phyloP scores from a whole-genome alignment of 208 protist species.

The Vickermania spadyakhi region DNA sequence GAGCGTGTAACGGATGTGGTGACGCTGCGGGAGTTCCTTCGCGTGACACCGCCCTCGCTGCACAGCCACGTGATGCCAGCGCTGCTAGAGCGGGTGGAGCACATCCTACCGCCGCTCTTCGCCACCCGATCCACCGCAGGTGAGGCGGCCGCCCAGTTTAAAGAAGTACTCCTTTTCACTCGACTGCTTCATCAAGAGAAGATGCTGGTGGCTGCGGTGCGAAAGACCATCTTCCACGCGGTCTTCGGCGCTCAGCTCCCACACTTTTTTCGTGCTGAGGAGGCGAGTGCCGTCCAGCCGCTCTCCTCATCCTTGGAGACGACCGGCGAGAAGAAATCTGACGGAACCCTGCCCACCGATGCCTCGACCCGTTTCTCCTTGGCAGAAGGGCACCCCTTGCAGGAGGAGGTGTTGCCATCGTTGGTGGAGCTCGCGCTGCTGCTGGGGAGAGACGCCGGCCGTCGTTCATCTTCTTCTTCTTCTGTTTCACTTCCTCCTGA shows the following conservation, averaged over 20 bases:
- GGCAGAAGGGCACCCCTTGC: not conserved
- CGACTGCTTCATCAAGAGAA: not conserved
- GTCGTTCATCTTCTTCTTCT: too few relatives aligned
- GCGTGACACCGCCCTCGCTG: slow-evolving; percentile 35
- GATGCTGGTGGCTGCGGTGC: not conserved
- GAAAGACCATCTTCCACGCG: not conserved
- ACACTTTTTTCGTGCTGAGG: too few relatives aligned
- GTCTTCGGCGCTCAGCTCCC: too few relatives aligned
- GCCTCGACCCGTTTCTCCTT: too few relatives aligned
- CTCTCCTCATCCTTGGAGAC: not conserved
- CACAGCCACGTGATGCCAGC: slow-evolving; percentile 23
- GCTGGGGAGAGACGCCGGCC: not conserved
- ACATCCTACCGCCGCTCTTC: slow-evolving; percentile 26
- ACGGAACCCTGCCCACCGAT: not conserved
- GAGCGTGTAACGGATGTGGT: slow-evolving; percentile 40
- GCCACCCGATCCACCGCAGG: slow-evolving; percentile 3
- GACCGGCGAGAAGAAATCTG: not conserved
- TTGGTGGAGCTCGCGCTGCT: slow-evolving; percentile 7
- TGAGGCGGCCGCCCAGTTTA: slow-evolving; percentile 13
- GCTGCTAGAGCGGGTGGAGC: slow-evolving; percentile 27
- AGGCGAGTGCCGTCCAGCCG: not conserved
- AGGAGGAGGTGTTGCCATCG: not conserved
- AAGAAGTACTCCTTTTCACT: slow-evolving; percentile 24
- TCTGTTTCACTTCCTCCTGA: too few relatives aligned
- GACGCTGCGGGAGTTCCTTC: slow-evolving; percentile 40